phyloP scores from a whole-genome alignment of 179 eudicot genomes.

The Gypsophila paniculata region DNA sequence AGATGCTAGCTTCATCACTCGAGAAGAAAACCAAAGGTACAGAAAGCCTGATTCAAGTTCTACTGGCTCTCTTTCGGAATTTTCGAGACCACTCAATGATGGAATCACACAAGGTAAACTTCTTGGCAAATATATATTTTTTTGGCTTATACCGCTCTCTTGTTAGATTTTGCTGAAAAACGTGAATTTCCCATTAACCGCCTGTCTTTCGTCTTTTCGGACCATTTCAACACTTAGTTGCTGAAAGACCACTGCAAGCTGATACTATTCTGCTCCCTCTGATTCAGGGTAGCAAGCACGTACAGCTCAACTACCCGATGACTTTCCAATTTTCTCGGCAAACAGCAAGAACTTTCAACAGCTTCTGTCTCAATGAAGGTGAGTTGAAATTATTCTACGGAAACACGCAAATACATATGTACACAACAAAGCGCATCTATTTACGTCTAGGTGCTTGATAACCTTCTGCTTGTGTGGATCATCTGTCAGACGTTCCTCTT shows the following conservation, averaged over 20 bases:
- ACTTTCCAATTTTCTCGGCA: constrained; percentile 1
- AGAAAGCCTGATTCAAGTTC: constrained; percentile 35
- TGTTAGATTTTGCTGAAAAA: neutral
- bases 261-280: neutral
- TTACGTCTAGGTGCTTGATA: no score
- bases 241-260: neutral
- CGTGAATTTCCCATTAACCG: neutral
- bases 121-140: no score
- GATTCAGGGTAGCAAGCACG: constrained; percentile 15
- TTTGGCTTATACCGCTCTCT: no score
- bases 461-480: no score
- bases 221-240: neutral
- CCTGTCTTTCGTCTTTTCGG: neutral
- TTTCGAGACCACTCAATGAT: constrained; percentile 32
- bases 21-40: constrained; percentile 43
- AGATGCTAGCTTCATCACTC: constrained; percentile 47
- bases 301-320: neutral
- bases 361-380: constrained; percentile 18
- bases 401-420: no score
- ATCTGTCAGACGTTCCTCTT: neutral
- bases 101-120: constrained; percentile 26
- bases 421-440: no score
- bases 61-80: constrained; percentile 23
- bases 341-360: neutral
- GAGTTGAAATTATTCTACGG: no score